These are phyloP conservation scores for Corynascus novoguineensis DNA, from an alignment of 495 filamentous ascomycete genomes.

Conservation along the genomic window DNA sequence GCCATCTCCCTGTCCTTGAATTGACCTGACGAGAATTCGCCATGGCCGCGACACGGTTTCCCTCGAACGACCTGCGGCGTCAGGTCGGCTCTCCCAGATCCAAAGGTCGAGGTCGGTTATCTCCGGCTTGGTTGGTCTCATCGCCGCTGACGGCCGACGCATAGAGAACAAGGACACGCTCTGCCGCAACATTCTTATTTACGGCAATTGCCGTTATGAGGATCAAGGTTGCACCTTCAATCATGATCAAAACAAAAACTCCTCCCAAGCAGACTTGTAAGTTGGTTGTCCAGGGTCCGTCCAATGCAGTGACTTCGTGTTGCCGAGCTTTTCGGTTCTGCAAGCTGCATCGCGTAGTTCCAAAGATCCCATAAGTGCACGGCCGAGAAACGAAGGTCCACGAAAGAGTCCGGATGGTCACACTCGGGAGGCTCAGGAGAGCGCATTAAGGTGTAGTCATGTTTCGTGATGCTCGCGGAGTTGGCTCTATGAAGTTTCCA, in stretches of 20 bases:
- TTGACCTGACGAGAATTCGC: conserved; percentile 14
- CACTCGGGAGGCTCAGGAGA: too few species aligned
- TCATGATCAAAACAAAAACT: conserved; percentile 65
- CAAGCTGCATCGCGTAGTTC: too few species aligned
- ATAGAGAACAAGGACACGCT: conserved; percentile 70
- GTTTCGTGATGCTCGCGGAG: neutral
- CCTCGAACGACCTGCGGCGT: conserved; percentile 40
- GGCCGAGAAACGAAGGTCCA: too few species aligned
- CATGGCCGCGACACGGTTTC: conserved; percentile 44
- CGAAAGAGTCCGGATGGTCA: too few species aligned
- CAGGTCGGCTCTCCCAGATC: conserved; percentile 49
- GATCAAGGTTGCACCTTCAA: conserved; percentile 90
- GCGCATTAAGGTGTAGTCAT: too few species aligned
- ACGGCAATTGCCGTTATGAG: conserved; percentile 87
- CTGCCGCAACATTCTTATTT: conserved; percentile 90
- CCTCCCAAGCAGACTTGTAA: conserved; percentile 56
- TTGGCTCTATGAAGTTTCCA: neutral
- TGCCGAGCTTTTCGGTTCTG: too few species aligned
- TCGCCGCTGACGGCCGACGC: conserved; percentile 8
- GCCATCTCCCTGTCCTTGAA: conserved; percentile 16
- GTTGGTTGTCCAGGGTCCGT: conserved; percentile 7
- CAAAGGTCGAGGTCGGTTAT: conserved; percentile 45
- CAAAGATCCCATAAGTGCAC: too few species aligned
- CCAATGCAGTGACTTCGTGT: neutral
- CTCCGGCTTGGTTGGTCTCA: neutral